Evolutionary conservation across 176 grass and related monocot species (phyloP).

Genomic region (Cocos nucifera): DNA sequence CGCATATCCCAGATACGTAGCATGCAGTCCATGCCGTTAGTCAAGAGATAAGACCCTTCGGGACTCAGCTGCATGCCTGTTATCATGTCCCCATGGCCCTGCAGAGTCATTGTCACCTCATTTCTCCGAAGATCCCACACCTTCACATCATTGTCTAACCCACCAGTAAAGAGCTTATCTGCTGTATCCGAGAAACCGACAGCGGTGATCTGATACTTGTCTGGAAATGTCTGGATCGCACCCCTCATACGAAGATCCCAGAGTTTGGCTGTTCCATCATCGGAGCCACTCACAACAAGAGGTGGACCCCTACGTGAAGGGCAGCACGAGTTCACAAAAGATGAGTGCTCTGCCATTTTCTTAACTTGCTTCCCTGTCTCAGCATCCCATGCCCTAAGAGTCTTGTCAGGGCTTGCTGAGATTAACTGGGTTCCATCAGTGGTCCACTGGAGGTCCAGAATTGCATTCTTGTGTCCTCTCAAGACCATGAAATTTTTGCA

Average conservation of each 20-base stretch:
- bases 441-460: slow-evolving; percentile 93
- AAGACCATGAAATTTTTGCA: slow-evolving; percentile 99
- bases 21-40: slow-evolving; percentile 89
- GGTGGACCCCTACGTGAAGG: slow-evolving; percentile 71
- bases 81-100: slow-evolving; percentile 95
- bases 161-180: slow-evolving; percentile 87
- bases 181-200: slow-evolving; percentile 92
- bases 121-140: slow-evolving; percentile 97
- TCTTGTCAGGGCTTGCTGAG: slow-evolving; percentile 93
- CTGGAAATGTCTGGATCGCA: slow-evolving; percentile 90
- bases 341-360: slow-evolving; percentile 97
- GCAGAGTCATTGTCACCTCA: slow-evolving; percentile 68
- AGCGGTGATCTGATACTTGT: slow-evolving; percentile 92
- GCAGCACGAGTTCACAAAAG: slow-evolving; percentile 92
- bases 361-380: slow-evolving; percentile 95
- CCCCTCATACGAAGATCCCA: slow-evolving; percentile 95
- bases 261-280: slow-evolving; percentile 89
- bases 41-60: slow-evolving; percentile 88
- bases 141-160: slow-evolving; percentile 91
- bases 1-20: slow-evolving; percentile 96
- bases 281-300: slow-evolving; percentile 81
- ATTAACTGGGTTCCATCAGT: slow-evolving; percentile 76
- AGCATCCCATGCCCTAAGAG: slow-evolving; percentile 79
- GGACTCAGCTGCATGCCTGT: slow-evolving; percentile 95
- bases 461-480: slow-evolving; percentile 90